These are phyloP conservation scores for Salix viminalis DNA, from an alignment of 345 rosid genomes.

Conservation along the genomic window DNA sequence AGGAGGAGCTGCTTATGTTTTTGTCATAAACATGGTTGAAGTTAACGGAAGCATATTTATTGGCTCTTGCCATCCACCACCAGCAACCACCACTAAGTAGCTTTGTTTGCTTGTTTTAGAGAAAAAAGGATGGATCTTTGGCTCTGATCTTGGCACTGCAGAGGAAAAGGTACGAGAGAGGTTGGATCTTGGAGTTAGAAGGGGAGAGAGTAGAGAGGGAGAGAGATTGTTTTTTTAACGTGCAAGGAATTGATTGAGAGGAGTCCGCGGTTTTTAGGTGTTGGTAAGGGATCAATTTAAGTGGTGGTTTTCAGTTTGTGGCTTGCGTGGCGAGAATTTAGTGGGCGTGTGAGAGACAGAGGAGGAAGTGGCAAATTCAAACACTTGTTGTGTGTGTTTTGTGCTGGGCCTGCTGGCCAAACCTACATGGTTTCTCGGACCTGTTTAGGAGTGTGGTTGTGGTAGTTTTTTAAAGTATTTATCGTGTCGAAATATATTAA, in stretches of 20 bases:
- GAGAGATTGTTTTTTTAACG: too few species aligned
- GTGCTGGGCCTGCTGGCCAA: too few species aligned
- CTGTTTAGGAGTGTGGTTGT: too few species aligned
- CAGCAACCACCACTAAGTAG: neutral
- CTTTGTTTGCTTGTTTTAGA: neutral
- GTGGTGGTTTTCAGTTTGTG: neutral
- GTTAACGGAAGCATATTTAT: conserved; percentile 69
- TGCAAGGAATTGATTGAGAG: too few species aligned
- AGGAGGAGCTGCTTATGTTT: conserved; percentile 24
- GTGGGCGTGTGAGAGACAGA: neutral
- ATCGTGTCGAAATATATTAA: too few species aligned
- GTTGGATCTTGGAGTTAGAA: neutral
- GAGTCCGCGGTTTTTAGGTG: too few species aligned
- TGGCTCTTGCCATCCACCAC: conserved; percentile 79
- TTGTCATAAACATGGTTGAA: conserved; percentile 70
- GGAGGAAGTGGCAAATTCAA: neutral
- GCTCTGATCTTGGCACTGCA: neutral
- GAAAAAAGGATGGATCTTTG: neutral
- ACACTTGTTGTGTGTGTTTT: too few species aligned
- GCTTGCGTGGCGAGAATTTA: neutral
- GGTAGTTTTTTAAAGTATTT: too few species aligned
- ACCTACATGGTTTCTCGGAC: too few species aligned
- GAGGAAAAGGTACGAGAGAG: too few species aligned
- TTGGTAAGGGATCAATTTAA: too few species aligned
- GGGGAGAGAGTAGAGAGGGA: neutral